phyloP scores from a whole-genome alignment of 495 filamentous ascomycete species.

The Aspergillus wentii region DNA sequence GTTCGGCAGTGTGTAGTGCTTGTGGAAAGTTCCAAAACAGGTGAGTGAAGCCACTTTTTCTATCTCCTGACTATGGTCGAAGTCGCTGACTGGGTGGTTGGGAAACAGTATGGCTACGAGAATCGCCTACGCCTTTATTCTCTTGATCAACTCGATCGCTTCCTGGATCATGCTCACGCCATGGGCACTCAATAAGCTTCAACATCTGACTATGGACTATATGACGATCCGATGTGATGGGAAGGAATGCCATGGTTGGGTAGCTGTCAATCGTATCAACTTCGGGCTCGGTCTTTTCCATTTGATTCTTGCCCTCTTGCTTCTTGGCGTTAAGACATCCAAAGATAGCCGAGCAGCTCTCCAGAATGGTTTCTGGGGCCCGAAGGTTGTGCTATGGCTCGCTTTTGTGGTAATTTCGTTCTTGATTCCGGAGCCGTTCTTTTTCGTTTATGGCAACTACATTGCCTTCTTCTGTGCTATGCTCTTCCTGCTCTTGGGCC shows the following conservation, averaged over 20 bases:
- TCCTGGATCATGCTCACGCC: conserved; percentile 99
- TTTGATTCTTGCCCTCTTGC: conserved; percentile 71
- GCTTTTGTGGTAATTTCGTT: conserved; percentile 84
- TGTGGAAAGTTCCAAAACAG: conserved; percentile 97
- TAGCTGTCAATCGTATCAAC: conserved; percentile 95
- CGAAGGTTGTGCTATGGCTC: conserved; percentile 82
- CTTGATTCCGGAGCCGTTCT: conserved; percentile 92
- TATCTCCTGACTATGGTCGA: conserved; percentile 1
- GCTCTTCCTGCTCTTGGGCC: conserved; percentile 86
- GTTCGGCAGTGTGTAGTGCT: conserved; percentile 86
- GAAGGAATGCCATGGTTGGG: conserved; percentile 89
- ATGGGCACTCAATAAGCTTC: conserved; percentile 94
- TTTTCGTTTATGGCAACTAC: conserved; percentile 94
- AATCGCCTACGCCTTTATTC: conserved; percentile 94
- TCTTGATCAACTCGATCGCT: conserved; percentile 91
- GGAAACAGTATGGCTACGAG: conserved; percentile 79
- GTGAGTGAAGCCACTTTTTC: conserved; percentile 37
- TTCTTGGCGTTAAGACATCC: conserved; percentile 83
- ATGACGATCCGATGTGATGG: conserved; percentile 88
- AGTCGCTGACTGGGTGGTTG: conserved; percentile 2
- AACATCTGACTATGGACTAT: conserved; percentile 88
- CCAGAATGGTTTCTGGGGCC: conserved; percentile 94
- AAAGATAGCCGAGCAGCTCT: conserved; percentile 81
- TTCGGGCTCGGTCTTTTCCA: conserved; percentile 96
- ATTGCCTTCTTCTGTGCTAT: conserved; percentile 84